Conservation (phyloP, 2,329 filamentous ascomycete species). For the Colletotrichum sp. region DNA sequence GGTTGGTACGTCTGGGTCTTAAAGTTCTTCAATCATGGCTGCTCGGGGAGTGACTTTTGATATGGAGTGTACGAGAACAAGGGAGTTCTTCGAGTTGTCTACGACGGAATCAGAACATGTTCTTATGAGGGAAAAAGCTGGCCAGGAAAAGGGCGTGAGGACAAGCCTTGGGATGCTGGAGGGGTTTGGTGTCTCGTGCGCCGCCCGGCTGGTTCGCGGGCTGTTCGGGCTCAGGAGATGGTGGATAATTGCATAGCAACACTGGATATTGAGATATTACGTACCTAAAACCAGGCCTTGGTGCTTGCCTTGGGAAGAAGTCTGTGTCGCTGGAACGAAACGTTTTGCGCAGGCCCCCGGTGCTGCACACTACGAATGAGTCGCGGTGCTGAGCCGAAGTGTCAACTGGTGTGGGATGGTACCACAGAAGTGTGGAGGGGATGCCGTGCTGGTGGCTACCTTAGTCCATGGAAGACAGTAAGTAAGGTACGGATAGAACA, state of each 20-base stretch:
- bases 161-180: not conserved
- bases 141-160: not conserved
- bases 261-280: not conserved
- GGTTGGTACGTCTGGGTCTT: not conserved
- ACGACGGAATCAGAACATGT: not conserved
- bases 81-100: not conserved
- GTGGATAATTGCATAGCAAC: not conserved
- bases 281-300: not conserved
- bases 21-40: not conserved
- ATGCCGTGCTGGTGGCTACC: not conserved
- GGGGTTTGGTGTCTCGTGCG: not conserved
- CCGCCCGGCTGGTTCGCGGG: not conserved
- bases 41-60: not conserved
- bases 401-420: not conserved
- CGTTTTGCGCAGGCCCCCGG: not conserved
- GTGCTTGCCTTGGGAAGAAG: not conserved
- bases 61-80: not conserved
- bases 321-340: not conserved
- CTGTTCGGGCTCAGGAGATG: not conserved
- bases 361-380: not conserved
- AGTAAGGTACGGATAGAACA: not conserved
- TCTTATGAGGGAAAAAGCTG: not conserved
- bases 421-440: not conserved
- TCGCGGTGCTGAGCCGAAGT: not conserved
- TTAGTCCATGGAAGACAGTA: not conserved